Conservation (phyloP, 495 filamentous ascomycete species). For the Lasiosphaeria miniovina region DNA sequence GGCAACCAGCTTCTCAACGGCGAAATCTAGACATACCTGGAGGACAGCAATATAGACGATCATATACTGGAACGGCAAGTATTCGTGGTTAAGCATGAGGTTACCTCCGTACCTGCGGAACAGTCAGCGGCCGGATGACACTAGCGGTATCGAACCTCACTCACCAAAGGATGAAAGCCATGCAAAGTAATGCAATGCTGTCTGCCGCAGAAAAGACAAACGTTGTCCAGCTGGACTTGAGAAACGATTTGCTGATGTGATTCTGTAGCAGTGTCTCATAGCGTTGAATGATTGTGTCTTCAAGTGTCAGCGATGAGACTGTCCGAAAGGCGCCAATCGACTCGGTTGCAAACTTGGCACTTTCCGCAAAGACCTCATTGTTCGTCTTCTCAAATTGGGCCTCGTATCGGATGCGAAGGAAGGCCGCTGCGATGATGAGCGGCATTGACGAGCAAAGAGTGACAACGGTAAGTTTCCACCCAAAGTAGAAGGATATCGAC, state of each 20-base stretch:
- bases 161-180: conserved; percentile 59
- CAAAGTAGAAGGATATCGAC: conserved; percentile 52
- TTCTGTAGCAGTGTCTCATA: conserved; percentile 49
- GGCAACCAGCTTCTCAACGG: background rate
- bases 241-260: conserved; percentile 51
- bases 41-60: conserved; percentile 48
- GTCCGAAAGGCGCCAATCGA: conserved; percentile 55
- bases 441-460: conserved; percentile 50
- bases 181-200: conserved; percentile 50
- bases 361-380: conserved; percentile 51
- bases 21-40: conserved; percentile 32
- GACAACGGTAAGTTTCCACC: conserved; percentile 56
- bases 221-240: conserved; percentile 49
- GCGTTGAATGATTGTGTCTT: conserved; percentile 46
- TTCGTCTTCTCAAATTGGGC: conserved; percentile 51
- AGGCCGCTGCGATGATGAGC: conserved; percentile 47
- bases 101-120: conserved; percentile 41
- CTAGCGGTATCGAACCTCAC: conserved; percentile 9
- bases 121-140: background rate
- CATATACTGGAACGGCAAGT: conserved; percentile 47
- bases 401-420: conserved; percentile 52
- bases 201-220: conserved; percentile 51
- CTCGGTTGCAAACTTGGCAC: conserved; percentile 56
- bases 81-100: conserved; percentile 41
- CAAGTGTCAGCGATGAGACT: conserved; percentile 53